Evolutionary conservation across 2,329 filamentous ascomycete species (phyloP), one percentile per base, ranked within the genome.

Genomic region (Penicillium sp.): DNA sequence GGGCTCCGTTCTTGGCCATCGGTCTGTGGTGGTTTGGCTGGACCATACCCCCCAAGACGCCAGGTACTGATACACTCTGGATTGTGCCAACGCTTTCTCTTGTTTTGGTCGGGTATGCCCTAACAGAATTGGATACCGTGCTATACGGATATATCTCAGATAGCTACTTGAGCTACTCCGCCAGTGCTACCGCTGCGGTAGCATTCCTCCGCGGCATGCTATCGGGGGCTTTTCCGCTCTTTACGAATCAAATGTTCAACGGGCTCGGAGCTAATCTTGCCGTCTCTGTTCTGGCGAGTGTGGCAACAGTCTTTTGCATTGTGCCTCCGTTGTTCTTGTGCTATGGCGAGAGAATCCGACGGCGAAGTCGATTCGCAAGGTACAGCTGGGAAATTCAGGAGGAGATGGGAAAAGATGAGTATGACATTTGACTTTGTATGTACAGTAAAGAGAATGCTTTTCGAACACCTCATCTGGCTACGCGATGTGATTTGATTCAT

Each of bases 1-100:
- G 78, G 1, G 78, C 78, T 0, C 79, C 81, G 0, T 67, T 75
- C 10, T 70, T 82, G 4, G 77, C 80, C 3, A 64, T 77, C 19
- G 79, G 77, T 0, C 71, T 83, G 0, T 81, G 79, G 75, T 78
- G 75, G 73, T 81, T 83, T 57, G 77, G 77, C 4, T 79, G 77
- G 73, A 82, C 81, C 1, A 75, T 82, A 3, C 81, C 82, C 0
- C 80, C 79, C 0, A 62, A 63, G 3, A 63, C 73, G 1, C 59
- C 64, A 14, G 41, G 60, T 2, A 40, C 55, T 0, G n/a, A 41
- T 19, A 59, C 75, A 0, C 73, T 73, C 24, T 81, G 78, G 74
- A 69, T 79, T 7, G 73, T 77, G 2, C 75, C 78, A 2, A 75
- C 77, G 4, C 50, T 77, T 0, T 72, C 77, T 0, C 71, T 83